Evolutionary conservation across 1,284 basidiomycete genomes (phyloP).

Genomic region (Fomitiporia mediterranea): DNA sequence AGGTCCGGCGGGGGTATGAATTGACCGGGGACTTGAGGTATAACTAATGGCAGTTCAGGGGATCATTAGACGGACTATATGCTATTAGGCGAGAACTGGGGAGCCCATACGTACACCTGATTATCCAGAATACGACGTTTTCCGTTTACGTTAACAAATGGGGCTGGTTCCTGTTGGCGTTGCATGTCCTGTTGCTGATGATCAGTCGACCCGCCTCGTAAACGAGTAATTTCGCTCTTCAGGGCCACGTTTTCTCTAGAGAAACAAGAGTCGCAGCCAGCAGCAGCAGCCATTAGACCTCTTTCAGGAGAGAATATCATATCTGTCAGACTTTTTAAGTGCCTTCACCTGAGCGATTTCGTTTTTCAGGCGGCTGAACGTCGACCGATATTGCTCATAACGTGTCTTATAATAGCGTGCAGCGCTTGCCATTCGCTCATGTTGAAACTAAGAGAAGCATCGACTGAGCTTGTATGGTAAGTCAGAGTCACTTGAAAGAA

Average conservation of each 20-base stretch:
- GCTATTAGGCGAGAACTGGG: neutral
- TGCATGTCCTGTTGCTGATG: slow-evolving; percentile 23
- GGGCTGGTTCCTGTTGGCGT: slow-evolving; percentile 31
- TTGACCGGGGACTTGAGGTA: slow-evolving; percentile 18
- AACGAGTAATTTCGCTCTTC: slow-evolving; percentile 44
- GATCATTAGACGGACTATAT: neutral
- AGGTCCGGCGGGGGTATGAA: slow-evolving; percentile 16
- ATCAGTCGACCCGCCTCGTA: slow-evolving; percentile 33
- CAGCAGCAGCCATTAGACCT: neutral
- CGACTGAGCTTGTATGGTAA: slow-evolving; percentile 1
- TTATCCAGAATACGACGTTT: slow-evolving; percentile 53
- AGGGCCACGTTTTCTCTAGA: slow-evolving; percentile 49
- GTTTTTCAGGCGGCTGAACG: slow-evolving; percentile 43
- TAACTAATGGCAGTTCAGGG: neutral
- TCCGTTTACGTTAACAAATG: slow-evolving; percentile 47
- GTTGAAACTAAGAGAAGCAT: slow-evolving; percentile 56
- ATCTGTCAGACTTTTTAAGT: slow-evolving; percentile 46
- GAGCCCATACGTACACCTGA: slow-evolving; percentile 12
- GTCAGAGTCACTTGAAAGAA: slow-evolving; percentile 28
- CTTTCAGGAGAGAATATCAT: neutral
- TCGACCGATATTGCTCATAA: slow-evolving; percentile 45
- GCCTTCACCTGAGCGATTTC: slow-evolving; percentile 39
- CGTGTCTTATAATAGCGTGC: slow-evolving; percentile 55
- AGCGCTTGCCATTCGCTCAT: slow-evolving; percentile 65
- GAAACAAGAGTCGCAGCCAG: too few species aligned